Evolutionary conservation across 176 grass and related monocot species (phyloP).

Genomic region (Thinopyrum elongatum): DNA sequence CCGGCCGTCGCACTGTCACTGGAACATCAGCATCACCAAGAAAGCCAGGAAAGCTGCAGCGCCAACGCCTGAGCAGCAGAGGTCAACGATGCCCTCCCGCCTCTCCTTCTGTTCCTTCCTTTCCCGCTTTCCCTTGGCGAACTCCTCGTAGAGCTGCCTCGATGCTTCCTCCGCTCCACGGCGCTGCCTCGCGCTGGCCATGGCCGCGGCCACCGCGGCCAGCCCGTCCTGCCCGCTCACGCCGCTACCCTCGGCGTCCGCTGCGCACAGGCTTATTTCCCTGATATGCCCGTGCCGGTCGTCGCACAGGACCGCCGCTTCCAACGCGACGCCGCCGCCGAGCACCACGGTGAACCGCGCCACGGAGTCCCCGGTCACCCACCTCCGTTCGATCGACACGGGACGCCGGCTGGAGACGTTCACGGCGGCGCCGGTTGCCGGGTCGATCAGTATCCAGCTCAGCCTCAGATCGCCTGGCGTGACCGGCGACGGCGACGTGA

Average conservation of each 20-base stretch:
- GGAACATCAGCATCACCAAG: conserved; percentile 31
- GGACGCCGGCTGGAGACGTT: conserved; percentile 55
- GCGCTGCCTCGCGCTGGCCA: conserved; percentile 24
- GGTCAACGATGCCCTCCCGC: conserved; percentile 47
- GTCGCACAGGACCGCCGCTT: conserved; percentile 47
- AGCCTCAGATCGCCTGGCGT: conserved; percentile 38
- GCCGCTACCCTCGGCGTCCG: conserved; percentile 26
- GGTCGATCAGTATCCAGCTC: conserved; percentile 69
- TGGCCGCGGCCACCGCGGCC: conserved; percentile 21
- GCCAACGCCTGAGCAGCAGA: conserved; percentile 40
- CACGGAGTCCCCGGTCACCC: conserved; percentile 58
- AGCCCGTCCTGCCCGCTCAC: conserved; percentile 41
- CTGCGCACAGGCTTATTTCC: conserved; percentile 58
- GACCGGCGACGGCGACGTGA: background rate
- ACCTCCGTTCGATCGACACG: conserved; percentile 48
- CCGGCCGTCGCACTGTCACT: background rate
- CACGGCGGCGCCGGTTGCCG: conserved; percentile 31
- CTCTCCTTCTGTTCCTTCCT: conserved; percentile 52
- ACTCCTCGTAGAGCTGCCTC: conserved; percentile 30
- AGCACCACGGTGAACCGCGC: conserved; percentile 55
- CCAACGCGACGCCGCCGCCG: conserved; percentile 25
- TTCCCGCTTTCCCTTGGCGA: conserved; percentile 31
- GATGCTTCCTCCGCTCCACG: conserved; percentile 24
- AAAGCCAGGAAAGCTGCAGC: conserved; percentile 34
- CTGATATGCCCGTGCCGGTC: conserved; percentile 42